A percentile compares a stretch with the other conserved stretches of the same genome.
Conservation (phyloP, 73 alveolate genomes). For the Paramecium caudatum region DNA sequence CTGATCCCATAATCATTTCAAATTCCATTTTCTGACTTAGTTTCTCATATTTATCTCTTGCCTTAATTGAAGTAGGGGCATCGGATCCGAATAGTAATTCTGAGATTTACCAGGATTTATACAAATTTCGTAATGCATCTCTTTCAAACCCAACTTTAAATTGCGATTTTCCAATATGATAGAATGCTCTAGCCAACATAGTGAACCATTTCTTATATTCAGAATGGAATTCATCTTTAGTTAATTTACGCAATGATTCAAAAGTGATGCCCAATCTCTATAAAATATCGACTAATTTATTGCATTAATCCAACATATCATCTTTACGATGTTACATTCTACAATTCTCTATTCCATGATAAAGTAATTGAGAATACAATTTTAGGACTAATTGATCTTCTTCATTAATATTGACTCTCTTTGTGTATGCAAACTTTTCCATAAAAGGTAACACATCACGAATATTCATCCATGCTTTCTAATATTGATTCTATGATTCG, state of each 20-base stretch:
- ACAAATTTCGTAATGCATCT: conserved; percentile 5
- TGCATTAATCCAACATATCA: conserved; percentile 47
- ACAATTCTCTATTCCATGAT: conserved; percentile 37
- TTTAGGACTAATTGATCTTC: conserved; percentile 38
- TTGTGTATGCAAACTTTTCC: conserved; percentile 27
- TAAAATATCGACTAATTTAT: conserved; percentile 47
- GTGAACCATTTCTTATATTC: conserved; percentile 46
- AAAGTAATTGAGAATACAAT: neutral
- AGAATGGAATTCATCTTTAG: conserved; percentile 36
- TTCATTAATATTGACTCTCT: conserved; percentile 10
- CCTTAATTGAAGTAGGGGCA: neutral
- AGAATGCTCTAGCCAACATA: conserved; percentile 63
- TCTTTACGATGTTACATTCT: conserved; percentile 45
- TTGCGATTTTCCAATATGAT: conserved; percentile 46
- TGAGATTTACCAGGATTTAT: conserved; percentile 13
- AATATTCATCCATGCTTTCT: conserved; percentile 31
- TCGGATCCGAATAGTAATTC: conserved; percentile 48
- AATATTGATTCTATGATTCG: neutral
- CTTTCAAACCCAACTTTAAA: conserved; percentile 58
- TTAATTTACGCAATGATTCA: neutral
- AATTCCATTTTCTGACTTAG: conserved; percentile 64
- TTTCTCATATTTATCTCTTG: conserved; percentile 48
- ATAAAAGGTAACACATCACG: conserved; percentile 4
- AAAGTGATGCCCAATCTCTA: conserved; percentile 35
- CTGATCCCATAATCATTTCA: conserved; percentile 48